Conservation (phyloP, 2,329 filamentous ascomycete species). For the Colletotrichum scovillei region DNA sequence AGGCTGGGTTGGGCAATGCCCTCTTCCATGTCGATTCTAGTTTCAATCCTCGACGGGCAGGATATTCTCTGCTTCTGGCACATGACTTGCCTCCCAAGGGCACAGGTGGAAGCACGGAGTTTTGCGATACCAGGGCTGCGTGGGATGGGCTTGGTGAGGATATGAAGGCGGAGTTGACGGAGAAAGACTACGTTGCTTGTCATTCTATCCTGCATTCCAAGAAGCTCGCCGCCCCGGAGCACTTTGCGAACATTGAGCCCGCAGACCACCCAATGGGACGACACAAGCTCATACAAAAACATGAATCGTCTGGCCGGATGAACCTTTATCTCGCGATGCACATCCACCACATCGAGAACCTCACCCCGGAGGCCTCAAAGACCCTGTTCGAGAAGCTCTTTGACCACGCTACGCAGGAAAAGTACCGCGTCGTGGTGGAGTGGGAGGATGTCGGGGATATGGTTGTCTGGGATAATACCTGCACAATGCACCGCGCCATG, state of each 20-base stretch:
- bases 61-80: conserved; percentile 62
- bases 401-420: conserved; percentile 57
- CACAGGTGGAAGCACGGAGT: conserved; percentile 62
- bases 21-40: conserved; percentile 66
- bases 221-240: conserved; percentile 61
- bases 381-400: conserved; percentile 52
- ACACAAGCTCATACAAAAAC: conserved; percentile 61
- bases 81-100: conserved; percentile 56
- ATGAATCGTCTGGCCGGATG: conserved; percentile 62
- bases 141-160: conserved; percentile 56
- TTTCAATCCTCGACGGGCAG: conserved; percentile 65
- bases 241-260: conserved; percentile 58
- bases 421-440: conserved; percentile 56
- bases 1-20: conserved; percentile 56
- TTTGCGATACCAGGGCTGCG: conserved; percentile 62
- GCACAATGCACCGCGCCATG: conserved; percentile 59
- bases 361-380: conserved; percentile 47
- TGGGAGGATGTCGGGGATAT: conserved; percentile 63
- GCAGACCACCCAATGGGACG: conserved; percentile 48
- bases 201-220: conserved; percentile 64
- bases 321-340: conserved; percentile 66
- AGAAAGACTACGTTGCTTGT: conserved; percentile 56
- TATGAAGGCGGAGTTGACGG: conserved; percentile 46
- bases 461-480: conserved; percentile 69
- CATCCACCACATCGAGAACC: conserved; percentile 61